Evolutionary conservation across 1,139 yeast species (phyloP).

Genomic region (Yamadazyma sp.): DNA sequence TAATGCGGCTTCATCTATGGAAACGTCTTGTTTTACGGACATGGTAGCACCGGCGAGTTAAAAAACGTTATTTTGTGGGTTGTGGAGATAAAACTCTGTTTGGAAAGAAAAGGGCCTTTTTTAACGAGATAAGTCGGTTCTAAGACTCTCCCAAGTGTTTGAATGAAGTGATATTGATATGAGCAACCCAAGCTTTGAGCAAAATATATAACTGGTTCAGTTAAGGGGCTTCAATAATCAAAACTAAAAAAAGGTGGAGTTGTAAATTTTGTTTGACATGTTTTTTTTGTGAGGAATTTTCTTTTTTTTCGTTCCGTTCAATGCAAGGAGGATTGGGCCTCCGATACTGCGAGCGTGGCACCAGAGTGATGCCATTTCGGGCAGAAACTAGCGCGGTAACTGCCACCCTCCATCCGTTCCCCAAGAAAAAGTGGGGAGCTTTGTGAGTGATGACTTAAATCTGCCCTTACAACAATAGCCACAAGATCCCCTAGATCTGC

Average conservation of each 20-base stretch:
- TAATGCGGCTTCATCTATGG: background rate
- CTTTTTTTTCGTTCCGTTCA: background rate
- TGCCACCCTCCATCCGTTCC: no score
- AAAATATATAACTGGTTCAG: background rate
- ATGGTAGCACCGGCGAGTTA: background rate
- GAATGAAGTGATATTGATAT: background rate
- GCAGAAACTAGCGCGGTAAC: no score
- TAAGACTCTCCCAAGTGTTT: no score
- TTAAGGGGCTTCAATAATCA: background rate
- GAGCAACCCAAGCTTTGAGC: background rate
- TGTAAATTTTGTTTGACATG: conserved; percentile 1
- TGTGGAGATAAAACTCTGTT: background rate
- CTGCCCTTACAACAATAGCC: background rate
- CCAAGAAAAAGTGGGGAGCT: no score
- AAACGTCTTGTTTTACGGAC: conserved; percentile 5
- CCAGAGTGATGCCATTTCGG: no score
- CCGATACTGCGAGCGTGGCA: no score
- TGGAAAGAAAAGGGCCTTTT: background rate
- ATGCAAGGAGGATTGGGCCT: no score
- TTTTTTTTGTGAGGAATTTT: background rate
- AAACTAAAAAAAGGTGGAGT: conserved; percentile 1
- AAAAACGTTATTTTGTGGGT: background rate
- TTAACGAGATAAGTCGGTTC: background rate
- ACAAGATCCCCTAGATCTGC: no score
- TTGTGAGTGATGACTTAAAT: no score